These are phyloP conservation scores for Thelonectria blattea DNA, from an alignment of 2,329 filamentous ascomycete genomes.

Conservation along the genomic window DNA sequence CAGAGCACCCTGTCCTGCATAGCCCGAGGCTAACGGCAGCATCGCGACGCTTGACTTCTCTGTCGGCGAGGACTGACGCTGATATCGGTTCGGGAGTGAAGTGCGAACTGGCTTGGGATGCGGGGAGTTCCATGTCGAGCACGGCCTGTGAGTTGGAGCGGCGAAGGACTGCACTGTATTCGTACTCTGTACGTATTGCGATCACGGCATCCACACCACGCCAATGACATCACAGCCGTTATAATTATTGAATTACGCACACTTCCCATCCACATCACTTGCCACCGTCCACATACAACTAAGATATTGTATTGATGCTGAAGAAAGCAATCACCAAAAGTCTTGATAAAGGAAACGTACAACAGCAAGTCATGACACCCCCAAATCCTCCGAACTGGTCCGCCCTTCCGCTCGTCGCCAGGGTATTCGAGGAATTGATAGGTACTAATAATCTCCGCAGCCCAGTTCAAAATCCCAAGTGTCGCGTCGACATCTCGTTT, in stretches of 20 bases:
- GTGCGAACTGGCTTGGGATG: slow-evolving; percentile 54
- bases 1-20: slow-evolving; percentile 52
- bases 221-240: not conserved
- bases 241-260: too few relatives aligned
- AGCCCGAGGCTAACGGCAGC: slow-evolving; percentile 38
- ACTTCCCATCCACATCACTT: not conserved
- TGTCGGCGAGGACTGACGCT: slow-evolving; percentile 49
- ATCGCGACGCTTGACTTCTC: slow-evolving; percentile 47
- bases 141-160: not conserved
- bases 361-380: slow-evolving; percentile 17
- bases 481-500: slow-evolving; percentile 12
- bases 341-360: slow-evolving; percentile 15
- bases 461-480: slow-evolving; percentile 7
- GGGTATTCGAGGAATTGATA: slow-evolving; percentile 15
- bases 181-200: not conserved
- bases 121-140: slow-evolving; percentile 3
- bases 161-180: too few relatives aligned
- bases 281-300: not conserved
- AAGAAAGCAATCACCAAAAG: slow-evolving; percentile 9
- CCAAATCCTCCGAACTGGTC: not conserved
- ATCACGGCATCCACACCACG: not conserved
- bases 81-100: slow-evolving; percentile 52
- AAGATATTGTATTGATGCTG: slow-evolving; percentile 17
- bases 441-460: not conserved
- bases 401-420: not conserved